phyloP scores from a whole-genome alignment of 345 rosid species.

The Murraya koenigii region DNA sequence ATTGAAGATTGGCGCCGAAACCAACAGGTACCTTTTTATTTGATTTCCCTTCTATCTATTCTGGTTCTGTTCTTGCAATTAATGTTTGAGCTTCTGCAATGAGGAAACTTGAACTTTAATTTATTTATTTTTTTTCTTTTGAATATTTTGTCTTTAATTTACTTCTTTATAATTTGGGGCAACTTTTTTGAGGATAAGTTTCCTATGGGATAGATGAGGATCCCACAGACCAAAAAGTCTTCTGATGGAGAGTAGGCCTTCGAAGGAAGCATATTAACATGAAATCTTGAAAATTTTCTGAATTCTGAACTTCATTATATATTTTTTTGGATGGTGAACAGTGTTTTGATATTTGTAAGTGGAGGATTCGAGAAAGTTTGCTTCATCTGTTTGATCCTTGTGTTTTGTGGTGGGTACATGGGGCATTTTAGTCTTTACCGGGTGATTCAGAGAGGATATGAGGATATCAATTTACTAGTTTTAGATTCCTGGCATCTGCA shows the following conservation, averaged over 20 bases:
- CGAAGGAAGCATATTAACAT: neutral
- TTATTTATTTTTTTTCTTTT: neutral
- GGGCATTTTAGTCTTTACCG: neutral
- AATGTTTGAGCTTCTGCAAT: neutral
- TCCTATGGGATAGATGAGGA: neutral
- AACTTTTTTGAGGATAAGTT: neutral
- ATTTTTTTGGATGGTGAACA: neutral
- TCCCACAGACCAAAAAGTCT: neutral
- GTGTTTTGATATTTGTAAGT: neutral
- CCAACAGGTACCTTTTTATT: conserved; percentile 53
- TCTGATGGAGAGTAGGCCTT: neutral
- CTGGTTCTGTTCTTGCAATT: neutral
- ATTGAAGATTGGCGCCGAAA: conserved; percentile 84
- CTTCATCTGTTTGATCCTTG: neutral
- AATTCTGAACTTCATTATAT: neutral
- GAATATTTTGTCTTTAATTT: neutral
- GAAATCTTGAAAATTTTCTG: neutral
- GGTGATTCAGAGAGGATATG: neutral
- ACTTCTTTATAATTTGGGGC: neutral
- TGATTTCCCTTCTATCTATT: neutral
- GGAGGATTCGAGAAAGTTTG: neutral
- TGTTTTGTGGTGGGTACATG: neutral
- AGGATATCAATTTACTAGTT: neutral
- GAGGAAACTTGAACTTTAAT: neutral
- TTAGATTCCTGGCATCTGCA: neutral